Base-by-base conservation (phyloP, 1,284 basidiomycete genomes). In the Tilletia horrida region DNA sequence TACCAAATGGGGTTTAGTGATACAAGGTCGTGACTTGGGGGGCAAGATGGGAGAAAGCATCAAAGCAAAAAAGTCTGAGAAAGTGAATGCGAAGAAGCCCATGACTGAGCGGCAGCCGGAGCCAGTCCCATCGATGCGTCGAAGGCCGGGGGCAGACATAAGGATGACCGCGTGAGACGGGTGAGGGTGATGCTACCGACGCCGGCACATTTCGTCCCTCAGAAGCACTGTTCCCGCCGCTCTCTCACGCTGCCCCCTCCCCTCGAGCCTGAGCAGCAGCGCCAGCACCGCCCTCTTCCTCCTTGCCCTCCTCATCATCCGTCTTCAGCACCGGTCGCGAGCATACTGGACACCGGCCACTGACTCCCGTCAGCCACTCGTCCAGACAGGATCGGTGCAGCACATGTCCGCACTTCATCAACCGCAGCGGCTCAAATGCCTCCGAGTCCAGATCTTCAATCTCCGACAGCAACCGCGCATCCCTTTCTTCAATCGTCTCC, bases 271-370 rank as follows among this genome's bases (percentile, higher is more conserved):
- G 0, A 70, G 67, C 44, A 69, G 69, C 6, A 35, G 70, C n/a
- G 63, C 69, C 3, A 63, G 67, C 31, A 44, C 61, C 48, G 45
- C 50, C 31, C 57, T 27, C 43, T 9, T 27, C 40, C 40, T 31
- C 48, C 18, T 25, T 50, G 11, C 16, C 64, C 23, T 16, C 64
- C 16, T 44, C 64, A 31, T 52, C 25, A 2, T 27, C 64, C n/a
- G 25, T 31, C 61, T 63, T 55, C 16, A 72, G 52, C n/a, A 78
- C 66, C 8, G 76, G 63, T 44, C 52, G 35, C 64, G 77, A 74
- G 65, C 76, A 78, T 0, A 78, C 73, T 2, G 76, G 76, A 70
- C 76, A 78, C 25, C 76, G 52, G 0, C 76, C 76, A 1, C 70
- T 72, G 43, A 78, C 75, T 11, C 68, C 74, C 9, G 73, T 76